phyloP scores from a whole-genome alignment of 208 protist species.

The Wallacemonas sp. region DNA sequence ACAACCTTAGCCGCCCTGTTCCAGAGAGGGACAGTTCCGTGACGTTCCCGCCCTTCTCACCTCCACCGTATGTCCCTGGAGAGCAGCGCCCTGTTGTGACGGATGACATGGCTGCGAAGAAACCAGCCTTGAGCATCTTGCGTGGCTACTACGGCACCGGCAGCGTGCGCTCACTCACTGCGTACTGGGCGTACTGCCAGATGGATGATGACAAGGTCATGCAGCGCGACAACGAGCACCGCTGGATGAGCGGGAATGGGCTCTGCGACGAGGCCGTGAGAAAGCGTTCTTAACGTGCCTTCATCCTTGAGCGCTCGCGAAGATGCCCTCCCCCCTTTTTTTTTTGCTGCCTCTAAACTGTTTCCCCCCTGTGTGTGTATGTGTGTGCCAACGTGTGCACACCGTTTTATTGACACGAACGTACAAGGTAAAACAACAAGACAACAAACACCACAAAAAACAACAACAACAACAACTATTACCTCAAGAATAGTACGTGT shows the following conservation, averaged over 20 bases:
- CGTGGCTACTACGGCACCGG: slow-evolving; percentile 65
- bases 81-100: slow-evolving; percentile 42
- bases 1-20: slow-evolving; percentile 15
- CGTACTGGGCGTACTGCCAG: slow-evolving; percentile 69
- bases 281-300: no score
- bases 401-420: not conserved
- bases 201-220: slow-evolving; percentile 67
- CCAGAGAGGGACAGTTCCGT: not conserved
- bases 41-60: not conserved
- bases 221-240: slow-evolving; percentile 51
- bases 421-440: not conserved
- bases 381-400: no score
- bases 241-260: slow-evolving; percentile 52
- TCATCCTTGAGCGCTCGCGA: no score
- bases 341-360: no score
- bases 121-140: slow-evolving; percentile 28
- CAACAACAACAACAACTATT: not conserved
- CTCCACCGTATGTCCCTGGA: slow-evolving; percentile 23
- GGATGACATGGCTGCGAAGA: slow-evolving; percentile 29
- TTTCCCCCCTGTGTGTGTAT: no score
- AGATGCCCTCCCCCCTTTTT: no score
- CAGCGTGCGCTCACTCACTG: slow-evolving; percentile 32
- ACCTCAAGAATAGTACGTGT: no score
- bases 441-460: not conserved
- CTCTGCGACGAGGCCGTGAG: slow-evolving; percentile 31